These are phyloP conservation scores for Agarophyton chilense DNA, from an alignment of 23 red algal species.

Conservation along the genomic window DNA sequence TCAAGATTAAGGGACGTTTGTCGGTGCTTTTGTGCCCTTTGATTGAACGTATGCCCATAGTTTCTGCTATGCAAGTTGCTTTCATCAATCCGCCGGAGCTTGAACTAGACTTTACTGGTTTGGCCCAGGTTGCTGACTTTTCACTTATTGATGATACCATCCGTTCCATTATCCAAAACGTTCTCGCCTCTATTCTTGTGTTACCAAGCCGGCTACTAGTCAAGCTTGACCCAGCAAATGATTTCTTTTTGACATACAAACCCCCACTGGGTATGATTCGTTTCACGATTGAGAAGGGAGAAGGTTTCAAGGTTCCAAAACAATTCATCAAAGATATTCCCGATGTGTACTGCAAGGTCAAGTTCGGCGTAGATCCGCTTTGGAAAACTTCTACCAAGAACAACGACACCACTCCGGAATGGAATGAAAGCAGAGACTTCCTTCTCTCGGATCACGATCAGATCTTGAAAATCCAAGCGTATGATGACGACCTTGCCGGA, in stretches of 20 bases:
- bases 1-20: constrained; percentile 64
- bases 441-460: constrained; percentile 68
- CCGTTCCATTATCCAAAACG: constrained; percentile 45
- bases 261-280: constrained; percentile 36
- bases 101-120: constrained; percentile 69
- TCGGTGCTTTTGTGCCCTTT: constrained; percentile 57
- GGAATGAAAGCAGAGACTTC: constrained; percentile 55
- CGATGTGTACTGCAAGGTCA: constrained; percentile 56
- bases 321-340: constrained; percentile 70
- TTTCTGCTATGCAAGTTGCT: constrained; percentile 64
- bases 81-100: constrained; percentile 73
- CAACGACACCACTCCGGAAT: constrained; percentile 64
- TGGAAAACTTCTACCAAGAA: constrained; percentile 57
- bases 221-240: constrained; percentile 68
- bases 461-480: constrained; percentile 28
- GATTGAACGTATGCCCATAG: constrained; percentile 30
- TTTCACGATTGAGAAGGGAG: constrained; percentile 47
- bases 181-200: constrained; percentile 54
- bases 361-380: constrained; percentile 15
- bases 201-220: constrained; percentile 61
- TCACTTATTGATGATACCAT: constrained; percentile 62
- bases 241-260: constrained; percentile 57
- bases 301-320: constrained; percentile 52
- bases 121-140: constrained; percentile 61
- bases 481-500: constrained; percentile 56